Percentiles rank a stretch among this genome's conserved stretches.
Conservation (phyloP, 805 yeast species). For the Yamadazyma insecticola region DNA sequence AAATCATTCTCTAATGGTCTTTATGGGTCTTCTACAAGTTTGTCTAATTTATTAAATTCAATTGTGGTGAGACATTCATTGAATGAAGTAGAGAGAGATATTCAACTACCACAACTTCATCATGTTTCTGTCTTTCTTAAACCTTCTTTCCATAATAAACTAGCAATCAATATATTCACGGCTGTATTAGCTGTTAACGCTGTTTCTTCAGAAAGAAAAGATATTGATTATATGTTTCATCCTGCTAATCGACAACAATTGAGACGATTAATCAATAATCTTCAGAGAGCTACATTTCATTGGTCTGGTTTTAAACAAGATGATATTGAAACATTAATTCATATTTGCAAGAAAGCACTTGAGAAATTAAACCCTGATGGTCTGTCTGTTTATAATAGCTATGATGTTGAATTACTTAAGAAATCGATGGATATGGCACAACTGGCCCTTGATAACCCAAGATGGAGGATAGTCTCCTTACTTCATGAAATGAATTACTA, state of each 20-base stretch:
- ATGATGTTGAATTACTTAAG: conserved; percentile 40
- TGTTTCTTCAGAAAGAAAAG: conserved; percentile 65
- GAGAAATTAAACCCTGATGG: conserved; percentile 27
- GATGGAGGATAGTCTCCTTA: conserved; percentile 56
- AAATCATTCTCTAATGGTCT: conserved; percentile 42
- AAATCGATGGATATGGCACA: conserved; percentile 43
- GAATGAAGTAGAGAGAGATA: conserved; percentile 51
- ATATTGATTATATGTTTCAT: conserved; percentile 69
- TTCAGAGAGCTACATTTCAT: conserved; percentile 64
- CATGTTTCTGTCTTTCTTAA: conserved; percentile 55
- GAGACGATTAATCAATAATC: conserved; percentile 52
- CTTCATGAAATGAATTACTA: conserved; percentile 66
- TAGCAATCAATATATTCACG: conserved; percentile 59
- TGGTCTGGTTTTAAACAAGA: conserved; percentile 69
- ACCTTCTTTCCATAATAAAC: conserved; percentile 59
- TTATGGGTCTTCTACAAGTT: conserved; percentile 37
- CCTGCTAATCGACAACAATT: conserved; percentile 50
- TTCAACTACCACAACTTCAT: conserved; percentile 53
- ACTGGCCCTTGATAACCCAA: conserved; percentile 44
- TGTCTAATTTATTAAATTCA: conserved; percentile 40
- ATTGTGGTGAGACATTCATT: conserved; percentile 54
- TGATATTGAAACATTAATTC: conserved; percentile 51
- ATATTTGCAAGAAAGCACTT: conserved; percentile 44
- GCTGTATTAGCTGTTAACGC: conserved; percentile 71
- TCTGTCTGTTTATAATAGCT: conserved; percentile 20